phyloP scores from a whole-genome alignment of 1,284 basidiomycete species.

The Singerocomus inundabilis region DNA sequence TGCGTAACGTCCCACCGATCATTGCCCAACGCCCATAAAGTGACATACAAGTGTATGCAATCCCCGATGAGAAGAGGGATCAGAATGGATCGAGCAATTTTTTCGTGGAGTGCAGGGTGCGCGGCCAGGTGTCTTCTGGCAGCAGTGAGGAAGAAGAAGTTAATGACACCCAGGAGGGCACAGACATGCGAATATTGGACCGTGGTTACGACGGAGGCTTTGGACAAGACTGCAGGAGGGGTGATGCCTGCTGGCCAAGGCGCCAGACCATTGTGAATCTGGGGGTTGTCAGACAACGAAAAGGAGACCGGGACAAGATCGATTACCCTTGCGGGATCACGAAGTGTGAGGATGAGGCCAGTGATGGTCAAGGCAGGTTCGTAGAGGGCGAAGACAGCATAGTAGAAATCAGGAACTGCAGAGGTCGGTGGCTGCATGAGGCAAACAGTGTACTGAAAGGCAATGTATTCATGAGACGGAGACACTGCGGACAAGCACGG shows the following conservation, averaged over 20 bases:
- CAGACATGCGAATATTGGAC: slow-evolving; percentile 75
- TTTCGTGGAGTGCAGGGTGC: slow-evolving; percentile 63
- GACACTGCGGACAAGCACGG: too few relatives aligned
- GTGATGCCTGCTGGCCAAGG: slow-evolving; percentile 55
- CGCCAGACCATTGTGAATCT: slow-evolving; percentile 73
- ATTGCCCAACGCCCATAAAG: slow-evolving; percentile 71
- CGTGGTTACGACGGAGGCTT: slow-evolving; percentile 62
- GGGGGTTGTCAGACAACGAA: slow-evolving; percentile 12
- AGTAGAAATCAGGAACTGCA: slow-evolving; percentile 70
- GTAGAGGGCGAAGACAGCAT: slow-evolving; percentile 66
- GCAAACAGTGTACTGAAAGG: slow-evolving; percentile 8
- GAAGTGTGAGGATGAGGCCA: slow-evolving; percentile 64
- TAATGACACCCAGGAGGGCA: slow-evolving; percentile 66
- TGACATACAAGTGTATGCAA: slow-evolving; percentile 59
- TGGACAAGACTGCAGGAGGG: slow-evolving; percentile 52
- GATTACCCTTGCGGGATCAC: slow-evolving; percentile 61
- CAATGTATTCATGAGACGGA: too few relatives aligned
- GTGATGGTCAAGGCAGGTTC: slow-evolving; percentile 65
- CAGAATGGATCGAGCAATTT: slow-evolving; percentile 59
- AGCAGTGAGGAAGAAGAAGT: slow-evolving; percentile 61
- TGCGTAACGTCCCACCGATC: slow-evolving; percentile 54
- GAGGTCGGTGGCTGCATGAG: slow-evolving; percentile 44
- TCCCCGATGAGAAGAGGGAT: slow-evolving; percentile 69
- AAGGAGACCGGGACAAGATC: slow-evolving; percentile 2
- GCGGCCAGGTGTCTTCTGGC: slow-evolving; percentile 55